A percentile compares a stretch with the other conserved stretches of the same genome.
These are phyloP conservation scores for Heliocybe sulcata DNA, from an alignment of 1,284 basidiomycete genomes.

Conservation along the genomic window DNA sequence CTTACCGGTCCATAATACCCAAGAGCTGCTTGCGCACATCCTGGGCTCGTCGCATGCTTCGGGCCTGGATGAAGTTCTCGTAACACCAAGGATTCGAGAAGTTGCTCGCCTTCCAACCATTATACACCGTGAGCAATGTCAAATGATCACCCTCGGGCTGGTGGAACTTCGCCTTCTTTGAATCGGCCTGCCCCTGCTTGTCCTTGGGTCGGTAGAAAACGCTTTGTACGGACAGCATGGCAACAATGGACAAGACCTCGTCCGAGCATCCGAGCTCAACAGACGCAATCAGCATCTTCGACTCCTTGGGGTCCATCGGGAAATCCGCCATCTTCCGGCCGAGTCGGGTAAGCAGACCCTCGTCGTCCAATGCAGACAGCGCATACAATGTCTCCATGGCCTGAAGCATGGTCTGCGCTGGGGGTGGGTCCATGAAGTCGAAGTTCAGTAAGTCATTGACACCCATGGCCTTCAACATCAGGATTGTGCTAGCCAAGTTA, in stretches of 20 bases:
- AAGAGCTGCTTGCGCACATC: slow-evolving; percentile 96
- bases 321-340: slow-evolving; percentile 99
- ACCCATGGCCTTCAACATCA: slow-evolving; percentile 99
- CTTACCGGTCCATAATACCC: slow-evolving; percentile 96
- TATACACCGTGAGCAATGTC: slow-evolving; percentile 94
- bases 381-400: slow-evolving; percentile 99
- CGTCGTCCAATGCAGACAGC: slow-evolving; percentile 93
- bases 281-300: slow-evolving; percentile 96
- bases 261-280: slow-evolving; percentile 90
- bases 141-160: slow-evolving; percentile 97
- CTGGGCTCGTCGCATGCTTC: slow-evolving; percentile 95
- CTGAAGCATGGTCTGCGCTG: slow-evolving; percentile 93
- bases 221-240: slow-evolving; percentile 96
- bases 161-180: slow-evolving; percentile 98
- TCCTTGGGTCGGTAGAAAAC: slow-evolving; percentile 98
- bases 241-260: slow-evolving; percentile 98
- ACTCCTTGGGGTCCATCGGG: slow-evolving; percentile 96
- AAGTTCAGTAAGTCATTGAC: slow-evolving; percentile 97
- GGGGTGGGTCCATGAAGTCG: slow-evolving; percentile 99
- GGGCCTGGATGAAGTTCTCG: slow-evolving; percentile 96
- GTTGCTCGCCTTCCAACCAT: slow-evolving; percentile 94
- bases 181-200: slow-evolving; percentile 97
- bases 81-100: slow-evolving; percentile 97
- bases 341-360: slow-evolving; percentile 89
- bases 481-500: slow-evolving; percentile 88